Evolutionary conservation across 306 rosid species (phyloP), one percentile per base, ranked within the genome.

Genomic region (Vachellia collinsii): DNA sequence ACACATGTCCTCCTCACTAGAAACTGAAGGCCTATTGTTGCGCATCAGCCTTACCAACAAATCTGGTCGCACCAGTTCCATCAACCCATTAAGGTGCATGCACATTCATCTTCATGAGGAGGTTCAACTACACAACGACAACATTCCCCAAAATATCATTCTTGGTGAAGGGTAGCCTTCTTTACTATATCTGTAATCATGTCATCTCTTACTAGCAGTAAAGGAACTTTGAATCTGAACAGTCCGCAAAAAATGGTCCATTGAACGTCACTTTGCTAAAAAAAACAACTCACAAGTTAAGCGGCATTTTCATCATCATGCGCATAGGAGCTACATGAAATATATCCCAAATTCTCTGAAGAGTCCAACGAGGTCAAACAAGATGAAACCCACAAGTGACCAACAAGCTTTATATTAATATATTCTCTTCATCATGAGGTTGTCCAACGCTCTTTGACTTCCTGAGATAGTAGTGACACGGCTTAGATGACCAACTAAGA

Each of bases 361-460:
- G 14, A 63, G 41, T 66, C 72, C 56, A 54, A 44, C 56, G 1
- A 44, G 37, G 56, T 44, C 74, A 70, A 70, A 29, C 80, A 67
- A 56, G 66, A 47, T 22, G 44, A 63, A 7, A 69, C 47, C 79
- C 82, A 46, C 38, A 11, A 34, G 73, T 68, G 20, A 68, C 72
- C 17, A 44, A n/a, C 58, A 54, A 54, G 25, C 23, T 19, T 5
- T 0, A 53, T 54, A 54, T 54, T n/a, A 19, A 8, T 78, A 53
- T 37, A 56, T 20, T 11, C 36, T 20, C 50, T 68, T 68, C 71
- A 8, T 61, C 38, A 13, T 11, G 51, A 54, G 86, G 83, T 38
- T 69, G 89, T 46, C 80, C 84, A 88, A 83, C 85, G 80, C 84
- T 83, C 81, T 44, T 68, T 74, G 68, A 85, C 88, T 73, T 46